A percentile compares a stretch with the other conserved stretches of the same genome.
These are phyloP conservation scores for Bryoerythrophyllum caledonicum DNA, from an alignment of 225 moss, liverwort and hornwort genomes.

Conservation along the genomic window DNA sequence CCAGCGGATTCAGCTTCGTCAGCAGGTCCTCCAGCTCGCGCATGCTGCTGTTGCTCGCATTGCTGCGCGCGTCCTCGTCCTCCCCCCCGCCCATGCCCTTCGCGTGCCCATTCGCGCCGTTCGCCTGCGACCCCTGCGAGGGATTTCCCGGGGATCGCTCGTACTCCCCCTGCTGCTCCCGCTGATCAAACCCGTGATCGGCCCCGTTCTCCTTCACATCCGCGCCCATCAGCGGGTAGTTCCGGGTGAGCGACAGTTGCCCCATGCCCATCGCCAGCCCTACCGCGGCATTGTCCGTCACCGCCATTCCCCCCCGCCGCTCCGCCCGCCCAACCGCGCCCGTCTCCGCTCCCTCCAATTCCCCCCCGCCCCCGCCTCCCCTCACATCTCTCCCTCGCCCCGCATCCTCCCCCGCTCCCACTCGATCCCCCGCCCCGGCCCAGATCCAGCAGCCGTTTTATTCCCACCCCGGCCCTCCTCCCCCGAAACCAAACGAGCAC, in stretches of 20 bases:
- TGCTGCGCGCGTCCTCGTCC: constrained; percentile 78
- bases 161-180: constrained; percentile 20
- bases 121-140: constrained; percentile 28
- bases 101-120: constrained; percentile 55
- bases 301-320: constrained; percentile 55
- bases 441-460: background rate
- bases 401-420: background rate
- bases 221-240: constrained; percentile 65
- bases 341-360: background rate
- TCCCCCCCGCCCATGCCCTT: constrained; percentile 44
- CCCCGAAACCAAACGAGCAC: no score
- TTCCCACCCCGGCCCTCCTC: no score
- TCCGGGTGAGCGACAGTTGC: constrained; percentile 59
- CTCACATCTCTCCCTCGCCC: background rate
- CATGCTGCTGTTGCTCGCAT: constrained; percentile 79
- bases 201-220: constrained; percentile 59
- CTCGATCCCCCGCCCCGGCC: background rate
- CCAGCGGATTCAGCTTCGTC: constrained; percentile 91
- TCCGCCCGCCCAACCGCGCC: background rate
- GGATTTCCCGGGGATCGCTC: background rate
- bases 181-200: constrained; percentile 69
- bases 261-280: constrained; percentile 72
- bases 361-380: background rate
- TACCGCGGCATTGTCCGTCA: constrained; percentile 91
- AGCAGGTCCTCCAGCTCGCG: constrained; percentile 87